Base-by-base conservation (phyloP, 805 yeast species). In the Starmerella floricola region DNA sequence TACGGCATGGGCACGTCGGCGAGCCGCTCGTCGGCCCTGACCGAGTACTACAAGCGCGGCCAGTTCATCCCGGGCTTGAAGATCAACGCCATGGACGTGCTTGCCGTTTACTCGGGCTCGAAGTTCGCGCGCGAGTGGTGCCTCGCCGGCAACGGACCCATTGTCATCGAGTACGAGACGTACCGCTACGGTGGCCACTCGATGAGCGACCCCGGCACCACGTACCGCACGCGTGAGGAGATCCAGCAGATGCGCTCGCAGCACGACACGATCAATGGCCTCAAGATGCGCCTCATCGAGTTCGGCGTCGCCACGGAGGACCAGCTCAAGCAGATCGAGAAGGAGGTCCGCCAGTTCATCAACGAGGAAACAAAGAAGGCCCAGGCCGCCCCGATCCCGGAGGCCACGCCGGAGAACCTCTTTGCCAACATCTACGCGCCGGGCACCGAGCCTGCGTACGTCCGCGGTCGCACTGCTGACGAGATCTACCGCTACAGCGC, bases 1-100 rank as follows among this genome's bases (percentile, higher is more conserved):
- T 91, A 91, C 66, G 98, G 98, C 74, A 91, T 91, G 98, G 98
- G 98, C 71, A 91, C 98, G 41, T 69, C 98, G 51, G 97, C 97
- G 42, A 66, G 95, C 36, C 81, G 98, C 71, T 86, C 96, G 12
- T 86, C 96, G 41, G 98, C 98, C 41, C 68, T 86, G 73, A 80
- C 93, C 47, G 96, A 91, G 59, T 91, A 86, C 74, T 83, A 83
- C 78, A 85, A 88, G 78, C 86, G 98, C 72, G 98, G 97, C 63
- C 98, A 91, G 71, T 91, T 85, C 73, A 91, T 91, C 55, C 98
- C 98, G 53, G 98, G 98, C 71, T 72, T 91, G 62, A 91, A 87
- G 73, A 83, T 88, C 60, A 91, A 91, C 66, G 98, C 97, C 72
- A 91, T 91, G 98, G 97, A 91, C 65, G 82, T 83, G 52, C 68